A percentile compares a stretch with the other conserved stretches of the same genome.
Conservation (phyloP, 2,329 filamentous ascomycete genomes). For the Thelonectria rubi region DNA sequence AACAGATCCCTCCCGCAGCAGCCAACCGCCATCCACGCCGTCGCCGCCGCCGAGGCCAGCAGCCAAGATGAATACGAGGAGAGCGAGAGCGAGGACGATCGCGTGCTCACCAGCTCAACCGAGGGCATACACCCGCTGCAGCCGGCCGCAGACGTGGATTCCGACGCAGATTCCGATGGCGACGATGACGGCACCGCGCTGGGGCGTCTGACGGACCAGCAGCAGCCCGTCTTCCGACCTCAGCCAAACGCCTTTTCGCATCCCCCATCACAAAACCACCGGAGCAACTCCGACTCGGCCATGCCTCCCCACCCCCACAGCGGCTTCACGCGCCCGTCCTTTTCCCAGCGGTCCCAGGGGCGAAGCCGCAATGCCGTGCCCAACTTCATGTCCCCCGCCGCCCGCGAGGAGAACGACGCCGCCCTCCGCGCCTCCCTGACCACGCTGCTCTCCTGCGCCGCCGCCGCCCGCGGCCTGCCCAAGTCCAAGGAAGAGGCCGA, state of each 20-base stretch:
- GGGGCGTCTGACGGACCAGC: constrained; percentile 60
- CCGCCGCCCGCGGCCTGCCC: constrained; percentile 82
- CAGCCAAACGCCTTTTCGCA: constrained; percentile 94
- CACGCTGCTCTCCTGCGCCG: constrained; percentile 92
- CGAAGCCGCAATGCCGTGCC: constrained; percentile 57
- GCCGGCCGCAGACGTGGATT: constrained; percentile 54
- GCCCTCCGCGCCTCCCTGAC: constrained; percentile 93
- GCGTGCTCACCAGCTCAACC: constrained; percentile 66
- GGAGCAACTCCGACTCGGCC: constrained; percentile 60
- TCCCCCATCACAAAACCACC: constrained; percentile 67
- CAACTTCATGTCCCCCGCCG: constrained; percentile 76
- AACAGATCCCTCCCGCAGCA: constrained; percentile 50
- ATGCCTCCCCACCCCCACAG: constrained; percentile 60
- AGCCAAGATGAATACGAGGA: constrained; percentile 94
- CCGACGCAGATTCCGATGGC: constrained; percentile 64
- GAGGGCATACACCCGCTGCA: constrained; percentile 58
- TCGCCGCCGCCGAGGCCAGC: constrained; percentile 64
- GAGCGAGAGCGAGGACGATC: constrained; percentile 91
- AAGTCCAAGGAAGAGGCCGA: constrained; percentile 66
- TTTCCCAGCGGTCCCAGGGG: constrained; percentile 58
- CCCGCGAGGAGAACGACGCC: constrained; percentile 90
- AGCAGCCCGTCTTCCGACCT: constrained; percentile 74
- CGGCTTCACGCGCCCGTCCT: constrained; percentile 60
- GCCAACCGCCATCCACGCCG: constrained; percentile 53
- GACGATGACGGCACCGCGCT: constrained; percentile 88